These are phyloP conservation scores for Simplicillium sp. DNA, from an alignment of 2,329 filamentous ascomycete genomes.

Conservation along the genomic window DNA sequence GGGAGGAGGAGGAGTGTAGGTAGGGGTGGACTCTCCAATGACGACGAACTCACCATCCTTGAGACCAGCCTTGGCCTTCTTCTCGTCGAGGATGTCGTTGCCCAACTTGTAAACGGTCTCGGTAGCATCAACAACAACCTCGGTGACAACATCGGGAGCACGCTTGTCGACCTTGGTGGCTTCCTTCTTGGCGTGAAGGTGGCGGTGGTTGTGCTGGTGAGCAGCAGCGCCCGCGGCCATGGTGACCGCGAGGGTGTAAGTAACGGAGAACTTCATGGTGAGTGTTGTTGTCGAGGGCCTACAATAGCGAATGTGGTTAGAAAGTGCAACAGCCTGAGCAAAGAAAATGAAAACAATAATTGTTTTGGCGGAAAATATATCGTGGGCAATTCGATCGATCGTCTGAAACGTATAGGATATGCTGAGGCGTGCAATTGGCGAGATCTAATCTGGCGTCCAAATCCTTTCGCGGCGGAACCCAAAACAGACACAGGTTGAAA, in stretches of 20 bases:
- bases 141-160: constrained; percentile 32
- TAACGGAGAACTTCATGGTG: constrained; percentile 7
- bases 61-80: constrained; percentile 64
- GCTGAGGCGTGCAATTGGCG: background rate
- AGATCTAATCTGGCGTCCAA: background rate
- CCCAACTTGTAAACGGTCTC: constrained; percentile 65
- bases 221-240: constrained; percentile 44
- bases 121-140: constrained; percentile 50
- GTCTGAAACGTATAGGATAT: background rate
- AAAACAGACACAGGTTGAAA: constrained; percentile 1
- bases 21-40: constrained; percentile 48
- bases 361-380: background rate
- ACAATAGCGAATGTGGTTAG: background rate
- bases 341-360: background rate
- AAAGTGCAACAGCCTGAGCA: background rate
- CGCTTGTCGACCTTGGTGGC: constrained; percentile 38
- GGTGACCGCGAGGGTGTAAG: constrained; percentile 40
- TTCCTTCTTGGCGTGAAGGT: constrained; percentile 48
- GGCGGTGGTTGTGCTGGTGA: constrained; percentile 52
- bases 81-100: constrained; percentile 48
- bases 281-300: background rate
- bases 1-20: constrained; percentile 35
- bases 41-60: constrained; percentile 60
- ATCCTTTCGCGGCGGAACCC: background rate
- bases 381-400: background rate